A percentile compares a stretch with the other conserved stretches of the same genome.
These are phyloP conservation scores for Vaccinium corymbosum DNA, from an alignment of 148 eudicot species.

Conservation along the genomic window DNA sequence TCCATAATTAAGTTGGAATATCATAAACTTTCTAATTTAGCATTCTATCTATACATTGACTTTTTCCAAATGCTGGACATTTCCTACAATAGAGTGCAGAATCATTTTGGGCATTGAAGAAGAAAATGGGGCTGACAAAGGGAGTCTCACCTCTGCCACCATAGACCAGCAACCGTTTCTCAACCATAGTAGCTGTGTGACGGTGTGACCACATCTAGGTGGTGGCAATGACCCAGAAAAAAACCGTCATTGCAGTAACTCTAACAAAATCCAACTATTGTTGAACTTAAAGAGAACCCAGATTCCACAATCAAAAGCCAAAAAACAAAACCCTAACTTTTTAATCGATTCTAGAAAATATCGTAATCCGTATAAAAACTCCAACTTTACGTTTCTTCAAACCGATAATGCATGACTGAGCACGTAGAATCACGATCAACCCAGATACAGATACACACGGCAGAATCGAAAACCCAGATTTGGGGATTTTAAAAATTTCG, in stretches of 20 bases:
- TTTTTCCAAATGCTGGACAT: constrained; percentile 14
- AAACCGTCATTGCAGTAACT: not conserved
- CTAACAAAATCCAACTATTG: not conserved
- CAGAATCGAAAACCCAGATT: too few relatives aligned
- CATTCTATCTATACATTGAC: not conserved
- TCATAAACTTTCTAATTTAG: not conserved
- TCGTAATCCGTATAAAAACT: constrained; percentile 23
- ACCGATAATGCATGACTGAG: not conserved
- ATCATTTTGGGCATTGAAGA: not conserved
- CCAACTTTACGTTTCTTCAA: not conserved
- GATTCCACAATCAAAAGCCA: not conserved
- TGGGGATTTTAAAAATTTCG: not conserved
- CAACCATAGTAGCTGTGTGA: constrained; percentile 95
- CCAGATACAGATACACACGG: too few relatives aligned
- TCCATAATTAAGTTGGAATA: not conserved
- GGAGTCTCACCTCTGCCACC: constrained; percentile 82
- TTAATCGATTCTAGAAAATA: constrained; percentile 16
- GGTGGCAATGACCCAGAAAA: constrained; percentile 78
- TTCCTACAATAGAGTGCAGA: not conserved
- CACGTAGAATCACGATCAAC: too few relatives aligned
- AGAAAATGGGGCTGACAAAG: not conserved
- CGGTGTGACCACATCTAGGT: constrained; percentile 99
- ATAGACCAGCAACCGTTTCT: constrained; percentile 86
- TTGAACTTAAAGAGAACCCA: not conserved
- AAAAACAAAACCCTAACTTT: constrained; percentile 35